A percentile compares a stretch with the other conserved stretches of the same genome.
phyloP scores from a whole-genome alignment of 306 rosid genomes.

The Pyrus communis region DNA sequence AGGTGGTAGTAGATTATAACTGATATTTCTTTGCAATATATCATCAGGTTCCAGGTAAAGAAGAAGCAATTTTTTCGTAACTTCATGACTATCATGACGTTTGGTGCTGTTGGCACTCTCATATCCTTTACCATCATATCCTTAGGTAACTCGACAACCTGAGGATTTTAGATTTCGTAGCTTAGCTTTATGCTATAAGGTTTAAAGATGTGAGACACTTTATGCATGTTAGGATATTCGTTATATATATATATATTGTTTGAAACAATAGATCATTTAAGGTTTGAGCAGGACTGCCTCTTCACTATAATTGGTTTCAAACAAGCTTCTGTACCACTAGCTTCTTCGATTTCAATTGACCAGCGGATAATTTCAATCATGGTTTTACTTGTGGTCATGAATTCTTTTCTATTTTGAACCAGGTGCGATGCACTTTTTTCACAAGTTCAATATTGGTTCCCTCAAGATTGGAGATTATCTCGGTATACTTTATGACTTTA shows the following conservation, averaged over 20 bases:
- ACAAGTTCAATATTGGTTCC: conserved; percentile 65
- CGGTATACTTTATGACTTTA: conserved; percentile 33
- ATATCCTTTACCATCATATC: conserved; percentile 87
- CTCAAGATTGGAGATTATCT: conserved; percentile 86
- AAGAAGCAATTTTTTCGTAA: conserved; percentile 94
- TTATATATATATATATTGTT: background rate
- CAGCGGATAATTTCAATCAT: background rate
- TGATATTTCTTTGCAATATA: background rate
- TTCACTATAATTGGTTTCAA: background rate
- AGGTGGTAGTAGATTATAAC: background rate
- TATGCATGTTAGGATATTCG: too few species aligned
- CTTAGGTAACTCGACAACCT: conserved; percentile 42
- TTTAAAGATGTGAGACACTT: too few species aligned
- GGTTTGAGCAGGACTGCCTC: background rate
- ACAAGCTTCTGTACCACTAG: background rate
- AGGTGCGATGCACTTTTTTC: conserved; percentile 89
- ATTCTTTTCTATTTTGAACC: conserved; percentile 16
- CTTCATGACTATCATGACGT: conserved; percentile 79
- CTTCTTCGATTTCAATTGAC: background rate
- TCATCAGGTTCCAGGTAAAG: conserved; percentile 89
- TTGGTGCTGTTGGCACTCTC: conserved; percentile 89
- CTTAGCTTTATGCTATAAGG: too few species aligned
- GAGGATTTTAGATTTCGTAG: background rate
- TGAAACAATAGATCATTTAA: background rate
- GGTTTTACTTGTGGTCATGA: conserved; percentile 3